Evolutionary conservation across 2,329 filamentous ascomycete genomes (phyloP), one percentile per base, ranked within the genome.

Genomic region (Aspergillus fijiensis): DNA sequence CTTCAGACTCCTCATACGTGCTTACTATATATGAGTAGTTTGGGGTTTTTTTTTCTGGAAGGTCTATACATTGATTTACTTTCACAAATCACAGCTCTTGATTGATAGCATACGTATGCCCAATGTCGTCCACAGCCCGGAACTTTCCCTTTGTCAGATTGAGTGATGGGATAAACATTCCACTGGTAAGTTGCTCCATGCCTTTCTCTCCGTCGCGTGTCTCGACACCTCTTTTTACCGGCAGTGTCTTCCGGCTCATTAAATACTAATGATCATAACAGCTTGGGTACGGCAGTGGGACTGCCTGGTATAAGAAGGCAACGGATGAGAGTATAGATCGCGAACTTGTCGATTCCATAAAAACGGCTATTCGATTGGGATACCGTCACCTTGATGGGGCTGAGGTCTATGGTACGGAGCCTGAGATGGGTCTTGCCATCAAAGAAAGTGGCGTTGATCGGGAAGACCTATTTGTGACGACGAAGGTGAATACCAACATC

Each of bases 321-420:
- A 78, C 79, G 9, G 78, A 76, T 50, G 77, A 68, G 11, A 63
- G 77, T 51, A 76, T 85, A 56, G 84, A 89, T 65, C 80, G 82
- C 49, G 76, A 76, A 7, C 77, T 82, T 53, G 79, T 87, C 14
- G 84, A 87, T 55, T 75, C 77, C 0, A 78, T 83, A 49, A 87
- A 87, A 70, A 79, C 72, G 5, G 85, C 86, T 3, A 83, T 87
- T 59, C 78, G 79, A 51, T 69, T 87, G 2, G 86, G 85, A 14
- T 89, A 86, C 68, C 75, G 78, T 21, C 87, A 89, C 67, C 77
- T 89, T 10, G 87, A 89, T 71, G 84, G 85, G 25, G 86, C 87
- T 6, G 85, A 88, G 70, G 73, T 82, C 67, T 84, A 84, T 65
- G 72, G 74, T 21, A 83, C 78, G 1, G 82, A 84, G 65, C 62